Evolutionary conservation across 2,329 filamentous ascomycete species (phyloP), one percentile per base, ranked within the genome.

Genomic region (Pseudocercospora fuligena): DNA sequence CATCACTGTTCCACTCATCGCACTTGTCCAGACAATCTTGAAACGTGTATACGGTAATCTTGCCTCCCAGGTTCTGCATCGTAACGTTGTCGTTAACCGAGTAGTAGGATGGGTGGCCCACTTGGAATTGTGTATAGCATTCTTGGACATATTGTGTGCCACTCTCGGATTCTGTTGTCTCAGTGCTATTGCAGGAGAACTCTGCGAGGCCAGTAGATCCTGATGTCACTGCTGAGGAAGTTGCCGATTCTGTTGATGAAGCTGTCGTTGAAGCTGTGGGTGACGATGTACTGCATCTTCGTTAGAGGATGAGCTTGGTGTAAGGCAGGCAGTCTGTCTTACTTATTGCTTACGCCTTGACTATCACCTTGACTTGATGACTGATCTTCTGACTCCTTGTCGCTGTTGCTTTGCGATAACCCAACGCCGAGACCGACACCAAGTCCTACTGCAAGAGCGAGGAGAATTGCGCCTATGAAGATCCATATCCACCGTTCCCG

Each of bases 191-290:
- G 51, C 65, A 69, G 43, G 62, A 67, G 65, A 67, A 67, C 40
- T 66, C 36, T 31, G 67, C 67, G 6, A 69, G 58, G 59, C 67
- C 67, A 1, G 67, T 69, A 23, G 61, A 63, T 31, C 67, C 65
- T 21, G 65, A 63, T 5, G 65, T 67, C 25, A 69, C 62, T 12
- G 59, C 54, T 4, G 65, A 61, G 14, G 62, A 31, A 8, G 47
- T 67, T 21, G 43, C 36, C 16, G 63, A 53, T 5, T 49, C 49
- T 51, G 63, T 51, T 16, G 63, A 46, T 4, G 49, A 40, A 16
- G 36, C 49, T 51, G 63, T 51, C 11, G 63, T 54, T 4, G 49
- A 40, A 16, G 36, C 27, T 59, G 60, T 47, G 9, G 36, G 25
- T 1, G 19, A 7, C 12, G 49, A 25, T 14, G 49, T 53, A 25